Evolutionary conservation across 2,329 filamentous ascomycete genomes (phyloP).

Genomic region (Verruconis gallopava): DNA sequence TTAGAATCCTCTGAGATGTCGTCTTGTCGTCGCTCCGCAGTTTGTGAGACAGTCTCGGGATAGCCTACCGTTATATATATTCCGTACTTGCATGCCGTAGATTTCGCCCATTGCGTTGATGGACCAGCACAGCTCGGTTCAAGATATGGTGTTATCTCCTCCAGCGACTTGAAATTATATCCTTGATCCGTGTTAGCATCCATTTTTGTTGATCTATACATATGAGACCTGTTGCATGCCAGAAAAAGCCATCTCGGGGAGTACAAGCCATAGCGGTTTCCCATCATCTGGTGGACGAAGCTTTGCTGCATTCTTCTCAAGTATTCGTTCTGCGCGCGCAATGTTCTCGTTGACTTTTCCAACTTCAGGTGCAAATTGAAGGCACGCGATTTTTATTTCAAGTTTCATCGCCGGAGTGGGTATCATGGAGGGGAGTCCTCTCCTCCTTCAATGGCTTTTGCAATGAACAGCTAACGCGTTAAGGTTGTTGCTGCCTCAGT

Average conservation of each 20-base stretch:
- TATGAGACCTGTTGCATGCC: slow-evolving; percentile 32
- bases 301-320: slow-evolving; percentile 36
- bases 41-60: slow-evolving; percentile 42
- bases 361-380: slow-evolving; percentile 61
- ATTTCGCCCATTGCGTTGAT: slow-evolving; percentile 57
- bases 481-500: too few relatives aligned
- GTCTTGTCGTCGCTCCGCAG: too few relatives aligned
- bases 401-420: too few relatives aligned
- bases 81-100: slow-evolving; percentile 50
- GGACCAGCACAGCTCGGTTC: slow-evolving; percentile 54
- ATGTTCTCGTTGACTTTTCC: slow-evolving; percentile 61
- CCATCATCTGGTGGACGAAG: slow-evolving; percentile 15
- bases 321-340: slow-evolving; percentile 50
- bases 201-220: background rate
- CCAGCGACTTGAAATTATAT: slow-evolving; percentile 63
- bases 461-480: too few relatives aligned
- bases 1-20: background rate
- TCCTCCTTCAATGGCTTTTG: too few relatives aligned
- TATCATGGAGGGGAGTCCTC: too few relatives aligned
- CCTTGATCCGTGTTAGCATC: slow-evolving; percentile 31
- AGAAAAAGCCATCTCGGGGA: slow-evolving; percentile 66
- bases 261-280: slow-evolving; percentile 42
- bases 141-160: slow-evolving; percentile 54
- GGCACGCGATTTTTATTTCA: slow-evolving; percentile 54
- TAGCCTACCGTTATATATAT: slow-evolving; percentile 62